phyloP scores from a whole-genome alignment of 441 rosid species.

The Gossypium trilobum region DNA sequence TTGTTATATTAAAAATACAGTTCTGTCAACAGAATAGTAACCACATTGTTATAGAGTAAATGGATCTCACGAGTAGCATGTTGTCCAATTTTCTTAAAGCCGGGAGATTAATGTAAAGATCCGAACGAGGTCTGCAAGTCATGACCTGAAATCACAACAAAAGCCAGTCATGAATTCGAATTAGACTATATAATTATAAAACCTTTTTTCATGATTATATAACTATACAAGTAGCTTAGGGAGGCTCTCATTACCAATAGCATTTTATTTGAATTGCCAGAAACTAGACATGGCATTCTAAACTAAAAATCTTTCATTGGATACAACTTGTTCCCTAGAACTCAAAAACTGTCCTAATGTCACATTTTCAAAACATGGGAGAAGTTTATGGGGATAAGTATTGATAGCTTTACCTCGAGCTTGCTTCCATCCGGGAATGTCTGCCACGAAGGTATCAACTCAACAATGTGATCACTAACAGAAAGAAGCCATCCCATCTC shows the following conservation, averaged over 20 bases:
- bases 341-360: neutral
- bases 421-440: conserved; percentile 89
- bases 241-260: neutral
- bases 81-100: conserved; percentile 88
- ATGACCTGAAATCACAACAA: conserved; percentile 51
- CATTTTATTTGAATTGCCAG: neutral
- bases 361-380: neutral
- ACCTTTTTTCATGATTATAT: neutral
- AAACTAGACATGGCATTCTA: neutral
- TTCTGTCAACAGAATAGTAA: neutral
- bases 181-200: neutral
- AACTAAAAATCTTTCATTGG: neutral
- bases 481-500: conserved; percentile 97
- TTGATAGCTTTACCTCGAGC: conserved; percentile 59
- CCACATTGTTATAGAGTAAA: conserved; percentile 5
- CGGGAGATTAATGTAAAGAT: conserved; percentile 77
- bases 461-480: conserved; percentile 93
- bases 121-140: conserved; percentile 89
- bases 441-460: conserved; percentile 85
- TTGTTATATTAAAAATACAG: conserved; percentile 14
- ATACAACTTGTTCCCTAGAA: neutral
- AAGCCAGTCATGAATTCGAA: neutral
- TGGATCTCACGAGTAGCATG: conserved; percentile 79
- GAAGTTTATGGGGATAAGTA: neutral
- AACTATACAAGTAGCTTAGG: neutral